A percentile compares a stretch with the other conserved stretches of the same genome.
Evolutionary conservation across 805 yeast species (phyloP).

Genomic region (Starmerella bacillaris): DNA sequence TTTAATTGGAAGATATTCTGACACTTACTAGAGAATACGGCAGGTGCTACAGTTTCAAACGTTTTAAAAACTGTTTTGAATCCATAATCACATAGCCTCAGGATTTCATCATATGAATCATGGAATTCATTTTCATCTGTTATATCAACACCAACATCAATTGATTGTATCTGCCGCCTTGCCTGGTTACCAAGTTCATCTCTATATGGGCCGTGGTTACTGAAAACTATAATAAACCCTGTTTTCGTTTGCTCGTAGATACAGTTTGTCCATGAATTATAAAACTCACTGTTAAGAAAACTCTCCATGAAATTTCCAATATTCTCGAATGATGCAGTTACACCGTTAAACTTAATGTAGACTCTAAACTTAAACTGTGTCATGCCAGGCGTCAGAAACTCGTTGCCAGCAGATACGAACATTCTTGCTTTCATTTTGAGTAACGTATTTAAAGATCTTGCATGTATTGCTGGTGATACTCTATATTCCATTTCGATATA

Average conservation of each 20-base stretch:
- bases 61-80: background rate
- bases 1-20: background rate
- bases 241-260: conserved; percentile 5
- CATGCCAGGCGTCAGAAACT: conserved; percentile 7
- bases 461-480: background rate
- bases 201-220: background rate
- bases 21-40: conserved; percentile 3
- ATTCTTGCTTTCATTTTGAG: background rate
- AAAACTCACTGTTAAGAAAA: conserved; percentile 4
- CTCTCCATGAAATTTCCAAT: conserved; percentile 11
- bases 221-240: conserved; percentile 6
- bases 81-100: conserved; percentile 5
- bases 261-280: background rate
- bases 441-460: background rate
- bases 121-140: background rate
- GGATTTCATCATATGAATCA: background rate
- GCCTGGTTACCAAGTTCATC: background rate
- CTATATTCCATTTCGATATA: background rate
- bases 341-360: conserved; percentile 3
- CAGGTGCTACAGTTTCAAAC: conserved; percentile 6
- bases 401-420: conserved; percentile 5
- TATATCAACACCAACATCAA: conserved; percentile 4
- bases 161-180: conserved; percentile 5
- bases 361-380: conserved; percentile 10
- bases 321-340: conserved; percentile 4